These are phyloP conservation scores for Penicillium sp. DNA, from an alignment of 2,329 filamentous ascomycete genomes.

Conservation along the genomic window DNA sequence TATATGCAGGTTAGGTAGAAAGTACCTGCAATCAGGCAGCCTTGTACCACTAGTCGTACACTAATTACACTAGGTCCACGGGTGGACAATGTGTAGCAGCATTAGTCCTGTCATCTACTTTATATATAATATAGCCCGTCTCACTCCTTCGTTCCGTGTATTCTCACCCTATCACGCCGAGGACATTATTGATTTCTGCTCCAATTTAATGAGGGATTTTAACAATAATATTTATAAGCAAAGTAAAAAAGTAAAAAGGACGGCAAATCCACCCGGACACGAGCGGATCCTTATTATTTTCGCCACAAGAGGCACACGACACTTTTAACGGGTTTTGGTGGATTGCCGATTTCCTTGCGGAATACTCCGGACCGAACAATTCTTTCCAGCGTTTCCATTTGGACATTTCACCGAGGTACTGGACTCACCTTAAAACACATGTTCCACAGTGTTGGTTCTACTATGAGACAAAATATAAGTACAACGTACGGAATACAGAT, in stretches of 20 bases:
- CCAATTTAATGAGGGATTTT: constrained; percentile 5
- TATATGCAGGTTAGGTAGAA: no score
- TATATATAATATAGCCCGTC: background rate
- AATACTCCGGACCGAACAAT: background rate
- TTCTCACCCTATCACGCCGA: background rate
- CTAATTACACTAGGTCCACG: background rate
- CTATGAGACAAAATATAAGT: background rate
- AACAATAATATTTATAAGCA: background rate
- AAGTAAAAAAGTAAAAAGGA: background rate
- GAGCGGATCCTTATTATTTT: background rate
- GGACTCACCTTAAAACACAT: background rate
- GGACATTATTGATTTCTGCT: background rate
- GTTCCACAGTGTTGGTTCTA: background rate
- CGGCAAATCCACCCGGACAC: background rate
- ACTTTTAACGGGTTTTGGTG: background rate
- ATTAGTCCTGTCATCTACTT: background rate
- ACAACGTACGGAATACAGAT: background rate
- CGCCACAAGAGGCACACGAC: background rate
- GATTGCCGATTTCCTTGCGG: background rate
- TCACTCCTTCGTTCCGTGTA: background rate
- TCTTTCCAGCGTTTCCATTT: background rate
- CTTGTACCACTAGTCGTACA: background rate
- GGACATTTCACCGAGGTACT: background rate
- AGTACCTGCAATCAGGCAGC: background rate
- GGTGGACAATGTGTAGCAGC: background rate